Conservation (phyloP, 176 grass and related monocot species). For the Cenchrus purpureus region DNA sequence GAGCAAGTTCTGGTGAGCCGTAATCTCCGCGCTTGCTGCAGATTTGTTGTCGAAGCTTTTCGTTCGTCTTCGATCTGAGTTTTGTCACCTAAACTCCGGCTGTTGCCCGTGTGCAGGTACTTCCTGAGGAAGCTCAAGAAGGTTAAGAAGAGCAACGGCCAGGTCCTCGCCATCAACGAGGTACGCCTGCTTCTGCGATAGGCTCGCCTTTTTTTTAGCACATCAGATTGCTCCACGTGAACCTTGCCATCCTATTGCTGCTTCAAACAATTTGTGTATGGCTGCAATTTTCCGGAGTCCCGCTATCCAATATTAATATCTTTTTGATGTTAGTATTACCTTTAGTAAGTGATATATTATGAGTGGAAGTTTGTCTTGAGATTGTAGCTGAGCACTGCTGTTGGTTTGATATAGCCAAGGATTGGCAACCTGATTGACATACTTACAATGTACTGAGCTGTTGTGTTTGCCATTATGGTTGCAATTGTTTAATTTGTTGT, state of each 20-base stretch:
- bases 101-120: slow-evolving; percentile 44
- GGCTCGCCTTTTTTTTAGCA: background rate
- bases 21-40: background rate
- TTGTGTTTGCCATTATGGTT: background rate
- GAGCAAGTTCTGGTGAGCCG: slow-evolving; percentile 76
- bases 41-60: background rate
- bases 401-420: background rate
- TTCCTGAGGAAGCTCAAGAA: slow-evolving; percentile 92
- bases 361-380: background rate
- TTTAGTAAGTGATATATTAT: background rate
- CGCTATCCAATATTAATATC: no score
- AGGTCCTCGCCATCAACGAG: slow-evolving; percentile 82
- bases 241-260: background rate
- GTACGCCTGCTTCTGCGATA: slow-evolving; percentile 26
- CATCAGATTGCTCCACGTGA: background rate
- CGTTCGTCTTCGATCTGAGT: background rate
- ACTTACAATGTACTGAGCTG: background rate
- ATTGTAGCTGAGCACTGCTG: background rate
- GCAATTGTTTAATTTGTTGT: background rate
- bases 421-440: background rate
- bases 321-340: background rate
- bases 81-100: background rate
- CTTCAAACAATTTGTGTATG: background rate
- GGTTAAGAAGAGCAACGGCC: slow-evolving; percentile 93
- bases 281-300: background rate